These are phyloP conservation scores for Plasmodium adleri DNA, from an alignment of 169 alveolate species.

Conservation along the genomic window DNA sequence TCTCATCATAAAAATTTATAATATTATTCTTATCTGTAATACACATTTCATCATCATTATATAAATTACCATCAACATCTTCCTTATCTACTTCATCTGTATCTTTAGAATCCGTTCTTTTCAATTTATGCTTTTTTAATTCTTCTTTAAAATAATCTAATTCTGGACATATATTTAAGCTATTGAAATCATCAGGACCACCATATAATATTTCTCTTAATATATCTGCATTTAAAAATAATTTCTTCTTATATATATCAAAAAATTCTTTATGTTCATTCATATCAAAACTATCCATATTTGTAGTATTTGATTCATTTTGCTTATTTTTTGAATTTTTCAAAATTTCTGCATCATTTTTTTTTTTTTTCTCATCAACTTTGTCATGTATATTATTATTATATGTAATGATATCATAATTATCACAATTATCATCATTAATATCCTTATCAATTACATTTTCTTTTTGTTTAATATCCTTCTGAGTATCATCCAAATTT, in stretches of 20 bases:
- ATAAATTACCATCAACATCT: neutral
- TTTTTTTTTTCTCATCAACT: neutral
- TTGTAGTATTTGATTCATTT: slow-evolving; percentile 3
- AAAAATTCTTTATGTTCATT: neutral
- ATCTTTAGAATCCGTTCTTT: slow-evolving; percentile 39
- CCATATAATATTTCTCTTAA: slow-evolving; percentile 34
- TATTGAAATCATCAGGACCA: slow-evolving; percentile 45
- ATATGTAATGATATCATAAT: neutral
- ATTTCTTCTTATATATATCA: slow-evolving; percentile 16
- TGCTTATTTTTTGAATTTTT: neutral
- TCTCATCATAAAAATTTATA: too few species aligned
- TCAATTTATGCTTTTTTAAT: slow-evolving; percentile 48
- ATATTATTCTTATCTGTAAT: too few species aligned
- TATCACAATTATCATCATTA: too few species aligned
- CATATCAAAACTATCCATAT: neutral
- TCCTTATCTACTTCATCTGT: slow-evolving; percentile 27
- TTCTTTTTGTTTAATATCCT: slow-evolving; percentile 3
- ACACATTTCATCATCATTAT: too few species aligned
- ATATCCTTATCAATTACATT: neutral
- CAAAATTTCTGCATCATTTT: neutral
- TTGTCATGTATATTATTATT: neutral
- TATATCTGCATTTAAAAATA: slow-evolving; percentile 23
- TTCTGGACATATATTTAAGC: slow-evolving; percentile 60
- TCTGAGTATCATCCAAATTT: slow-evolving; percentile 10
- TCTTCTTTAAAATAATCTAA: slow-evolving; percentile 71